Conservation (phyloP, 2,329 filamentous ascomycete species). For the Pseudodiploospora longispora region DNA sequence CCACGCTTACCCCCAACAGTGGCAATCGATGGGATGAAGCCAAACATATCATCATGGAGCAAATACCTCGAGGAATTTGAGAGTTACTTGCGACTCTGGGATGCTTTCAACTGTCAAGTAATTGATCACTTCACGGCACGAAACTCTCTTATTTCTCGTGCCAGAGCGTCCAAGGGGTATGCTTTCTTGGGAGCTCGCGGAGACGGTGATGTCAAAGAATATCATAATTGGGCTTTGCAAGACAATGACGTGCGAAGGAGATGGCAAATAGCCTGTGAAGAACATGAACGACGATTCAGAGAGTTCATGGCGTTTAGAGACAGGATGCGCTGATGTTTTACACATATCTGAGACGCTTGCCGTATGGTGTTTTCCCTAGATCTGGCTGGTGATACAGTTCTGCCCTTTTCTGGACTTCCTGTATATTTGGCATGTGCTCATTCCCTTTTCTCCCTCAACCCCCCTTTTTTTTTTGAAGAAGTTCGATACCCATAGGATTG, state of each 20-base stretch:
- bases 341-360: not conserved
- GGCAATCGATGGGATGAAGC: constrained; percentile 34
- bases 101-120: constrained; percentile 42
- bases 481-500: constrained; percentile 7
- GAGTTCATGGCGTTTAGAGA: constrained; percentile 45
- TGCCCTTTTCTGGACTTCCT: not conserved
- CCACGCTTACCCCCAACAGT: constrained; percentile 39
- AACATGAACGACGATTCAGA: constrained; percentile 50
- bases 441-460: not conserved
- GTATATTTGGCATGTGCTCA: not conserved
- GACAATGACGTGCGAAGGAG: constrained; percentile 54
- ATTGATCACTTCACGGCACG: constrained; percentile 48
- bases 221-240: constrained; percentile 52
- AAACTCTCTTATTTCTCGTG: constrained; percentile 32
- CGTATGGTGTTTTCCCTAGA: constrained; percentile 5
- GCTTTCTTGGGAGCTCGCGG: constrained; percentile 36
- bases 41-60: constrained; percentile 35
- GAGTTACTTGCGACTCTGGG: constrained; percentile 43
- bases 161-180: constrained; percentile 33
- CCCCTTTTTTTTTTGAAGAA: not conserved
- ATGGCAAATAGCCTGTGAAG: constrained; percentile 52
- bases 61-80: constrained; percentile 47
- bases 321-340: constrained; percentile 31
- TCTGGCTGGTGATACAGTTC: not conserved
- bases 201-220: constrained; percentile 44